Evolutionary conservation across 2,329 filamentous ascomycete species (phyloP).

Genomic region (Penicillium fuscoglaucum): DNA sequence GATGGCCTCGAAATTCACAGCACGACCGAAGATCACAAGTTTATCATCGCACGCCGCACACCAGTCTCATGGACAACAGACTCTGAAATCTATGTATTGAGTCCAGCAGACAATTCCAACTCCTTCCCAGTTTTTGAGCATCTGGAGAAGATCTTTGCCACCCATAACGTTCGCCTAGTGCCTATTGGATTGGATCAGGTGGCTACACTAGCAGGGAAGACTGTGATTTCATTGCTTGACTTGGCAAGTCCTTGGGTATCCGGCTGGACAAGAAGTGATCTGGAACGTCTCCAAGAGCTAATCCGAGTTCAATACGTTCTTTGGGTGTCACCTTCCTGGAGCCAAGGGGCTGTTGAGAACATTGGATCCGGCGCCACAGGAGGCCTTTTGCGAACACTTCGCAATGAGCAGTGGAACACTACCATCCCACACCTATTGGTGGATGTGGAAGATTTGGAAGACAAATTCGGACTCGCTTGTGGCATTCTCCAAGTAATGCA

Average conservation of each 20-base stretch:
- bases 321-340: constrained; percentile 22
- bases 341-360: constrained; percentile 13
- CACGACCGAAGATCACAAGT: constrained; percentile 12
- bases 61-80: constrained; percentile 17
- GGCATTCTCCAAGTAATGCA: constrained; percentile 19
- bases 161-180: constrained; percentile 13
- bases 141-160: constrained; percentile 15
- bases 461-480: constrained; percentile 10
- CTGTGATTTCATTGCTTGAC: constrained; percentile 23
- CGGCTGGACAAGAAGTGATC: constrained; percentile 11
- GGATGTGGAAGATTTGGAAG: constrained; percentile 12
- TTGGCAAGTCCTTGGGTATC: constrained; percentile 16
- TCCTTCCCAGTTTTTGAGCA: constrained; percentile 8
- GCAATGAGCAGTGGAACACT: constrained; percentile 26
- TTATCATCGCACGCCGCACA: constrained; percentile 13
- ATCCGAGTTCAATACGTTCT: constrained; percentile 21
- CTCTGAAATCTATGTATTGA: constrained; percentile 18
- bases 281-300: constrained; percentile 14
- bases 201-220: constrained; percentile 14
- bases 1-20: constrained; percentile 14
- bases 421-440: constrained; percentile 25
- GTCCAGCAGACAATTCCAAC: not conserved
- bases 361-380: constrained; percentile 21
- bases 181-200: constrained; percentile 15
- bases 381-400: constrained; percentile 28